Base-by-base conservation (phyloP, 495 filamentous ascomycete species). In the Aspergillus nidulans region DNA sequence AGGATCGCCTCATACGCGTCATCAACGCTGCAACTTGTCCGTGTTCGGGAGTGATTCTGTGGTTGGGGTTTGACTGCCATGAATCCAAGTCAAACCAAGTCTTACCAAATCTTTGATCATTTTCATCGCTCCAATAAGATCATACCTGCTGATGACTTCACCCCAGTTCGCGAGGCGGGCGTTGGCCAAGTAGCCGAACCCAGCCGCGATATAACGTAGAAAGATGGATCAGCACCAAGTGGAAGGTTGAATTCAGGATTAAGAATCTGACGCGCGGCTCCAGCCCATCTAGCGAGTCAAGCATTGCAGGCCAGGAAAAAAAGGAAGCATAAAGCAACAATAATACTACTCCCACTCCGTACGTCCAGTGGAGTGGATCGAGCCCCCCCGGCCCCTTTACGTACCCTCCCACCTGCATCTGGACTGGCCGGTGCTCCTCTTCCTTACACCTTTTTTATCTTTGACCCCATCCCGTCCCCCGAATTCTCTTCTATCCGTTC, bases 221-320 rank as follows among this genome's bases (percentile, higher is more conserved):
- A n/a, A 34, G 10, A 34, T 6, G 2, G 36, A 39, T 39, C 36
- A 39, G 36, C 36, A 46, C 23, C 15, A 24, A 15, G n/a, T n/a
- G n/a, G n/a, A n/a, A n/a, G n/a, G n/a, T n/a, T n/a, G n/a, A n/a
- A n/a, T n/a, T 12, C 23, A 39, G 18, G 21, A 21, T 39, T 49
- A 49, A 49, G 45, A 49, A 49, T 49, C 47, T 49, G 18, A 49
- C 47, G 47, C 47, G 47, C 32, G 47, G 47, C 47, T 49, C 47
- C 24, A 47, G 26, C 32, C 24, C 8, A 26, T 9, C 26, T 24
- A 20, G 20, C 20, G 21, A 49, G 36, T 39, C 36, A 39, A 39
- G 15, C 13, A 9, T n/a, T 39, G 4, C 28, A 49, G 30, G 9
- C 16, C 44, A 32, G 26, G 13, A 49, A 49, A 13, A 20, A 16